Evolutionary conservation across 108 stramenopile species (phyloP).

Genomic region (Cyclotella choctawhatcheeana): DNA sequence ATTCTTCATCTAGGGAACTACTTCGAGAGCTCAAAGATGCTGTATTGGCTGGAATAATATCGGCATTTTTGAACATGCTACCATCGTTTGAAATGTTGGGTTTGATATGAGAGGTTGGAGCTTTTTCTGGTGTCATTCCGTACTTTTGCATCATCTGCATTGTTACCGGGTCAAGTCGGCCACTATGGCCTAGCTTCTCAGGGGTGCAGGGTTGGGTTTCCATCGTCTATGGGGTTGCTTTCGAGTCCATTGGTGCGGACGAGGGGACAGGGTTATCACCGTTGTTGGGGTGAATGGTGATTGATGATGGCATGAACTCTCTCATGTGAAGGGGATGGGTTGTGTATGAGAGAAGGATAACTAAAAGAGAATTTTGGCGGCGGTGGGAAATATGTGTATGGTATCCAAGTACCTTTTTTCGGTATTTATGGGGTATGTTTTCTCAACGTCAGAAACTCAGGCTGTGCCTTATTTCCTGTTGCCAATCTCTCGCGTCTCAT

Average conservation of each 20-base stretch:
- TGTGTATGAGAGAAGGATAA: background rate
- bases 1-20: background rate
- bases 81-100: background rate
- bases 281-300: too few relatives aligned
- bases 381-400: background rate
- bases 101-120: background rate
- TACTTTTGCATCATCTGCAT: constrained; percentile 8
- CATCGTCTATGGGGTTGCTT: background rate
- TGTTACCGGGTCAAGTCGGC: background rate
- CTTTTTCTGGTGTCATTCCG: background rate
- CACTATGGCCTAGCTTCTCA: background rate
- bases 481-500: too few relatives aligned
- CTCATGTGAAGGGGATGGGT: too few relatives aligned
- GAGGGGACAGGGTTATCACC: too few relatives aligned
- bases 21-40: background rate
- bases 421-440: background rate
- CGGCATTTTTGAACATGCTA: background rate
- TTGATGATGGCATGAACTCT: too few relatives aligned
- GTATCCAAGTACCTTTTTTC: background rate
- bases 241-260: background rate
- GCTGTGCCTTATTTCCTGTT: too few relatives aligned
- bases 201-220: too few relatives aligned
- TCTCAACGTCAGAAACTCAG: too few relatives aligned
- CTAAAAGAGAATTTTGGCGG: background rate
- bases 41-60: background rate